These are phyloP conservation scores for Aaosphaeria pasadenensis DNA, from an alignment of 2,329 filamentous ascomycete genomes.

Conservation along the genomic window DNA sequence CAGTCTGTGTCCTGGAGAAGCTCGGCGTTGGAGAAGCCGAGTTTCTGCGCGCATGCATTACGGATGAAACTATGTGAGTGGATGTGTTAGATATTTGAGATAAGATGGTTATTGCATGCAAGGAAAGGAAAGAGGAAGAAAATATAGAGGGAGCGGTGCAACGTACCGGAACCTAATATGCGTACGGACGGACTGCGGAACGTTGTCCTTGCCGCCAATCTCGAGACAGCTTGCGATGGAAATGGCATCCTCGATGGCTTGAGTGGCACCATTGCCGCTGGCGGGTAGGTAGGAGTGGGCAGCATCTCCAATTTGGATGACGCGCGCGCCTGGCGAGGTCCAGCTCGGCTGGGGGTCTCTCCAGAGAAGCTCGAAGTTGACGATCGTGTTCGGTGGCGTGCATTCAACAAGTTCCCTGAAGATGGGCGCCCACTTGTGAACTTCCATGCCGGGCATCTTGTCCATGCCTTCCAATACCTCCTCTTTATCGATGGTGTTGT, in stretches of 20 bases:
- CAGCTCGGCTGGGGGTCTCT: conserved; percentile 45
- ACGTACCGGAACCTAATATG: conserved; percentile 43
- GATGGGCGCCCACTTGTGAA: conserved; percentile 43
- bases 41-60: conserved; percentile 49
- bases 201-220: conserved; percentile 40
- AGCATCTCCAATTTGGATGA: conserved; percentile 45
- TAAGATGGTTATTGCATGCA: too few relatives aligned
- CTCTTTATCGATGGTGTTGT: conserved; percentile 44
- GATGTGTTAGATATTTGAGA: background rate
- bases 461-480: conserved; percentile 48
- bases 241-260: conserved; percentile 48
- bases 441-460: conserved; percentile 40
- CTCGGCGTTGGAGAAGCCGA: conserved; percentile 47
- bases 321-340: conserved; percentile 41
- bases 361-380: conserved; percentile 51
- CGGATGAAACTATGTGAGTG: conserved; percentile 40
- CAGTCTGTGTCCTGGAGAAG: conserved; percentile 49
- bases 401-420: conserved; percentile 45
- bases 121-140: conserved; percentile 1
- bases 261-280: conserved; percentile 46
- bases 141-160: background rate
- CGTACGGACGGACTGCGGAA: conserved; percentile 37
- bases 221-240: conserved; percentile 47
- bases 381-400: conserved; percentile 46
- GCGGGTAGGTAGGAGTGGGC: conserved; percentile 47